Conservation (phyloP, 495 filamentous ascomycete species). For the Trichoderma gamsii region DNA sequence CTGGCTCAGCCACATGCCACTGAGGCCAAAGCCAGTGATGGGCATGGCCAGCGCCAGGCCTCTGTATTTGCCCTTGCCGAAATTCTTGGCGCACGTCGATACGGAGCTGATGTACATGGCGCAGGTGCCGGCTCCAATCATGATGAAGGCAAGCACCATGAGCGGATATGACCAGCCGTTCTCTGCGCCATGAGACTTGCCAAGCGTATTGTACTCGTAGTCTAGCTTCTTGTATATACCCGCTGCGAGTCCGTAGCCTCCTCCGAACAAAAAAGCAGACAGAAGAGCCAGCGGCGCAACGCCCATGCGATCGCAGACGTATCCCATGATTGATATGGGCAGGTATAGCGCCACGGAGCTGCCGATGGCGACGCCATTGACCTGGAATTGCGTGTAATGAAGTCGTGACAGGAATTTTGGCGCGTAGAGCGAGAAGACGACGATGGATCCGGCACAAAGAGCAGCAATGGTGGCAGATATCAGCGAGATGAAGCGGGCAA, state of each 20-base stretch:
- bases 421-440: slow-evolving; percentile 85
- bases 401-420: slow-evolving; percentile 78
- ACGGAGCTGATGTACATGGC: slow-evolving; percentile 82
- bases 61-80: slow-evolving; percentile 78
- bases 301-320: slow-evolving; percentile 80
- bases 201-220: slow-evolving; percentile 41
- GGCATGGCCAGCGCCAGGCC: slow-evolving; percentile 84
- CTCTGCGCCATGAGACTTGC: slow-evolving; percentile 16
- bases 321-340: slow-evolving; percentile 81
- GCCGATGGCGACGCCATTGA: slow-evolving; percentile 81
- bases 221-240: slow-evolving; percentile 62
- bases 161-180: slow-evolving; percentile 64
- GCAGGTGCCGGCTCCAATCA: slow-evolving; percentile 74
- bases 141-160: slow-evolving; percentile 79
- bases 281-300: slow-evolving; percentile 67
- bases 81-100: slow-evolving; percentile 95
- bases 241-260: slow-evolving; percentile 79
- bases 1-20: slow-evolving; percentile 92
- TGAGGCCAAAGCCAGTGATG: slow-evolving; percentile 87
- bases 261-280: slow-evolving; percentile 66
- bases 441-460: slow-evolving; percentile 77
- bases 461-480: slow-evolving; percentile 38
- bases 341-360: slow-evolving; percentile 84
- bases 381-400: slow-evolving; percentile 79
- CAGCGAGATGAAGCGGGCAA: slow-evolving; percentile 35